Base-by-base conservation (phyloP, 1,284 basidiomycete species). In the Ceratorhiza oryzae-sativae region DNA sequence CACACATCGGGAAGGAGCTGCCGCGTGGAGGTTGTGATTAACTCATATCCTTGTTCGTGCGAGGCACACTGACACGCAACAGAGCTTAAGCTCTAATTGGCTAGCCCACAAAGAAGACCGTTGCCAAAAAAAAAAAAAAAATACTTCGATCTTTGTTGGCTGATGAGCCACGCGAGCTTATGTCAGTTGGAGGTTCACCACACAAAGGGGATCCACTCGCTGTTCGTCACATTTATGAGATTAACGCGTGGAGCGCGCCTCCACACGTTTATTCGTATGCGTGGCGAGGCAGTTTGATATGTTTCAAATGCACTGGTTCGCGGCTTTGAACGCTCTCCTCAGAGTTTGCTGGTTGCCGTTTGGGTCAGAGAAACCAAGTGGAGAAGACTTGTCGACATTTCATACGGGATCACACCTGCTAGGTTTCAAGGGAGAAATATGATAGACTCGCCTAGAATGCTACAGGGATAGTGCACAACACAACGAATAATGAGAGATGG, bases 381-480 rank as follows among this genome's bases (percentile, higher is more conserved):
- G 42, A 4, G 3, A 9, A 45, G 9, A 18, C 18, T 45, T 45
- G 42, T 45, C 18, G 49, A 27, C 36, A 20, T 59, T 42, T 41
- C 39, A 42, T 12, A 15, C 36, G 25, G 55, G 20, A 2, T 34
- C 13, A 45, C 32, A 25, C n/a, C 4, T 42, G 6, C 56, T 39
- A 41, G 27, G 42, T 56, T 70, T 70, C 65, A 70, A 70, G 55
- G 65, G 51, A 58, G 53, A 46, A 58, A 70, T 58, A 70, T 46
- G 55, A 70, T 70, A 70, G 58, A 70, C 65, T 70, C 65, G 65
- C 65, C 65, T 58, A 70, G 65, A 48, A 48, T 70, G 53, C 39
- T 70, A 70, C 65, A 70, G 30, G 53, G 41, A 70, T 58, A 70
- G 42, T 70, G 65, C 65, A 58, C 53, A 55, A 55, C 53, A 59